Percentiles rank a stretch among this genome's conserved stretches.
phyloP scores from a whole-genome alignment of 148 eudicot genomes.

The Rhododendron mucronatum region DNA sequence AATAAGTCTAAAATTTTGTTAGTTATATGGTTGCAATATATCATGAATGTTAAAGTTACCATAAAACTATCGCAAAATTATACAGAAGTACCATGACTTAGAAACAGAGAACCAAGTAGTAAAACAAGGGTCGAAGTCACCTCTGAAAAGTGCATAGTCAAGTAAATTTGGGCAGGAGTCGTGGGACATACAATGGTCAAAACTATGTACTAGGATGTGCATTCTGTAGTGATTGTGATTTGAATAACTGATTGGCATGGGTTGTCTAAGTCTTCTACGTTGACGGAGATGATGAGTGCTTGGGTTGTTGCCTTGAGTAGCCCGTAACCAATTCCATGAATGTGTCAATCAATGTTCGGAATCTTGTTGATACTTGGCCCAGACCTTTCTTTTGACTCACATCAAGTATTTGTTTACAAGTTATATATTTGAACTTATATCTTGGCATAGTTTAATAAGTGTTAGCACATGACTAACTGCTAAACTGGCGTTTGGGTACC shows the following conservation, averaged over 20 bases:
- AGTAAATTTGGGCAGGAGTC: neutral
- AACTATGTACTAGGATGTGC: neutral
- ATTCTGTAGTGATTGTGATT: neutral
- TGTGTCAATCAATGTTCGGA: neutral
- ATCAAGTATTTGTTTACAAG: neutral
- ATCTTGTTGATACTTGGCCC: neutral
- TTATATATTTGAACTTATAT: neutral
- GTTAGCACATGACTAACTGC: neutral
- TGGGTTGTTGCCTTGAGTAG: no score
- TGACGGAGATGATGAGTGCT: no score
- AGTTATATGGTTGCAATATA: neutral
- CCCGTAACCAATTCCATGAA: neutral
- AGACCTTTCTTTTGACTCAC: neutral
- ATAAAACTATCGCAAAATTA: neutral
- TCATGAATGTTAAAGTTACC: neutral
- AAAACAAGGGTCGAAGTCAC: neutral
- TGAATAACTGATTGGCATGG: neutral
- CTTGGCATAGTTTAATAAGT: neutral
- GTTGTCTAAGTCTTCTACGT: no score
- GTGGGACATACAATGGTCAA: neutral
- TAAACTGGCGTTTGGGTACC: neutral
- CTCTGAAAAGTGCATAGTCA: neutral
- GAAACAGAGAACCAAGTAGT: neutral
- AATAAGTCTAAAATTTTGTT: neutral
- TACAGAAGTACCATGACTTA: neutral